Percentiles rank a stretch among this genome's conserved stretches.
These are phyloP conservation scores for Astrothelium macrocarpum DNA, from an alignment of 495 filamentous ascomycete genomes.

Conservation along the genomic window DNA sequence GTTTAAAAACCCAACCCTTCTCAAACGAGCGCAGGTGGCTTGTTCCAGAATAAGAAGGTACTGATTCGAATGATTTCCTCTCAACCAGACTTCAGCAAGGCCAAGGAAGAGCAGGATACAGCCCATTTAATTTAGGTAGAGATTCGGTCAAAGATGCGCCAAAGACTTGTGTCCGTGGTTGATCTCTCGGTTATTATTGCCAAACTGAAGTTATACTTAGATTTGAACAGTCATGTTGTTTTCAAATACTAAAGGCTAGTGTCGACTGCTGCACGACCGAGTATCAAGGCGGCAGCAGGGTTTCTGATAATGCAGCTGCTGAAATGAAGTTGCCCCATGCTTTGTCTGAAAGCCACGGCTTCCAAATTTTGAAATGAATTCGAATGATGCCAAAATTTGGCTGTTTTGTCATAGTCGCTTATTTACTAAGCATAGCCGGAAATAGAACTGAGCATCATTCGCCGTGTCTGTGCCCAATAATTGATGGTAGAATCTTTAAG, in stretches of 20 bases:
- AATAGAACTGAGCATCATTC: not conserved
- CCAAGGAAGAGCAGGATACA: not conserved
- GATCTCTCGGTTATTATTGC: not conserved
- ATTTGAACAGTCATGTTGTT: slow-evolving; percentile 1
- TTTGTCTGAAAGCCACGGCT: too few species aligned
- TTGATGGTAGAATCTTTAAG: too few species aligned
- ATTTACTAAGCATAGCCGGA: not conserved
- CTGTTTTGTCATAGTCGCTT: not conserved
- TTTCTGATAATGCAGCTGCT: too few species aligned
- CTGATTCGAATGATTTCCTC: not conserved
- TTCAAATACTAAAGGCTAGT: not conserved
- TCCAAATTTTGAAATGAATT: not conserved
- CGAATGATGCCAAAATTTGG: not conserved
- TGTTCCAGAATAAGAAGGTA: not conserved
- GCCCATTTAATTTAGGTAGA: not conserved
- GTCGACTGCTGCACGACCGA: not conserved
- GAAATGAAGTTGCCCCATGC: too few species aligned
- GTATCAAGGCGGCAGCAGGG: not conserved
- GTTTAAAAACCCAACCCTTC: not conserved
- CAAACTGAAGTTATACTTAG: not conserved
- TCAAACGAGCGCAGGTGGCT: not conserved
- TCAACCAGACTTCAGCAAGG: not conserved
- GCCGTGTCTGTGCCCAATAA: too few species aligned
- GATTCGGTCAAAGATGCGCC: not conserved
- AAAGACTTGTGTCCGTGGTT: not conserved